phyloP scores from a whole-genome alignment of 2,329 filamentous ascomycete genomes.

The Fusarium subtropicale region DNA sequence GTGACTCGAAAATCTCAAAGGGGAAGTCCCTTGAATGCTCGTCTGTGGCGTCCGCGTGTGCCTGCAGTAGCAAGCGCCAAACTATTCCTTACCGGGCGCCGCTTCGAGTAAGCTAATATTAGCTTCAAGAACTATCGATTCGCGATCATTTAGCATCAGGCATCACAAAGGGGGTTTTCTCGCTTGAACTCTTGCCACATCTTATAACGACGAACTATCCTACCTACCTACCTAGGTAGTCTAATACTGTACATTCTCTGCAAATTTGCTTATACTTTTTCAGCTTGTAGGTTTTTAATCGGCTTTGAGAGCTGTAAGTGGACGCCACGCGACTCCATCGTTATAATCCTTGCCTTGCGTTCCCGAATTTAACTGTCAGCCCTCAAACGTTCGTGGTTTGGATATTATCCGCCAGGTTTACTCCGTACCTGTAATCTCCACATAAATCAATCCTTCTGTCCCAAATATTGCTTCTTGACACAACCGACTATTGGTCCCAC shows the following conservation, averaged over 20 bases:
- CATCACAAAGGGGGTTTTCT: constrained; percentile 4
- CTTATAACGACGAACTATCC: background rate
- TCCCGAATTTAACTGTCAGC: constrained; percentile 4
- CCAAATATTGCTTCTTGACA: constrained; percentile 9
- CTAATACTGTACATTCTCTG: background rate
- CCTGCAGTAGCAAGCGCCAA: constrained; percentile 36
- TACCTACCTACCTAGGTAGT: background rate
- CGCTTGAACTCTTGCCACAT: constrained; percentile 27
- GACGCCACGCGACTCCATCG: constrained; percentile 29
- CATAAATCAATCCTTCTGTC: background rate
- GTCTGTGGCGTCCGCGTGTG: constrained; percentile 31
- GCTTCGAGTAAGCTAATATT: constrained; percentile 13
- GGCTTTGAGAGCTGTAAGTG: constrained; percentile 13
- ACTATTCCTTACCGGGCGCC: constrained; percentile 1
- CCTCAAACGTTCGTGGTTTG: background rate
- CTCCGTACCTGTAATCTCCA: background rate
- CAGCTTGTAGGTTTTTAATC: constrained; percentile 10
- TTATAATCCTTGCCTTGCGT: constrained; percentile 4
- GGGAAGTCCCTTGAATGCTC: constrained; percentile 15
- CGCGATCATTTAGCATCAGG: constrained; percentile 12
- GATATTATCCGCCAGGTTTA: constrained; percentile 6
- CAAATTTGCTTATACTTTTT: constrained; percentile 18
- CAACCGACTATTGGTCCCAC: constrained; percentile 15
- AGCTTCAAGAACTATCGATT: constrained; percentile 44
- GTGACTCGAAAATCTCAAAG: constrained; percentile 14